Base-by-base conservation (phyloP, 2,329 filamentous ascomycete species). In the Neofusicoccum cordaticola region DNA sequence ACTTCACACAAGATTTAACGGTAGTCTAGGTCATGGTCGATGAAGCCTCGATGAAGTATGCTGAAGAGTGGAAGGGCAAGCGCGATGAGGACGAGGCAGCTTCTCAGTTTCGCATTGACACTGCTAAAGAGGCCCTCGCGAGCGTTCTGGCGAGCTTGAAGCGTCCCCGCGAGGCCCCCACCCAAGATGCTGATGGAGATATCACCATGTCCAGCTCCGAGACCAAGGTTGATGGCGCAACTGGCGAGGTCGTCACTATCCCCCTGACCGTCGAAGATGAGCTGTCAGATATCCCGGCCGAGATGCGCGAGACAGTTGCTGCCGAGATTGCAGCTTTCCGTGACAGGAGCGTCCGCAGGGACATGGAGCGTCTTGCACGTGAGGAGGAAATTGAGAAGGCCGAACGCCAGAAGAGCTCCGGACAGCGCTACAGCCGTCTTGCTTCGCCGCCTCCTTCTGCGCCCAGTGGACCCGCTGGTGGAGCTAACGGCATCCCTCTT, bases 301-400 rank as follows among this genome's bases (percentile, higher is more conserved):
- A 98, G 74, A 96, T 97, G 92, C 89, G 95, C 27, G 95, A 96
- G 74, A 93, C 92, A 0, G 95, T 99, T 15, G 92, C 95, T 0
- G 90, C 90, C 65, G 96, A 99, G 75, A 99, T 99, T 71, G 89
- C 92, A 0, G 91, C 93, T 0, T 99, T 99, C 81, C 86, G 95
- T 68, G 95, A 99, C 69, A 86, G 94, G 19, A 97, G 94, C 70
- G 97, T 88, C 66, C 88, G 90, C 67, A 86, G 94, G 44, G 95
- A 99, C 73, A 81, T 96, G 73, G 95, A 99, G 77, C 90, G 95
- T 3, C 80, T 97, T 41, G 88, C 89, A 72, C 85, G 90, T 50
- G 95, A 99, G 77, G 95, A 99, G 75, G 94, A 98, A 74, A 87
- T 97, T 70, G 95, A 98, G 74, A 90, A 91, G 64, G 84, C 89